These are phyloP conservation scores for Medicago lupulina DNA, from an alignment of 306 rosid species.

Conservation along the genomic window DNA sequence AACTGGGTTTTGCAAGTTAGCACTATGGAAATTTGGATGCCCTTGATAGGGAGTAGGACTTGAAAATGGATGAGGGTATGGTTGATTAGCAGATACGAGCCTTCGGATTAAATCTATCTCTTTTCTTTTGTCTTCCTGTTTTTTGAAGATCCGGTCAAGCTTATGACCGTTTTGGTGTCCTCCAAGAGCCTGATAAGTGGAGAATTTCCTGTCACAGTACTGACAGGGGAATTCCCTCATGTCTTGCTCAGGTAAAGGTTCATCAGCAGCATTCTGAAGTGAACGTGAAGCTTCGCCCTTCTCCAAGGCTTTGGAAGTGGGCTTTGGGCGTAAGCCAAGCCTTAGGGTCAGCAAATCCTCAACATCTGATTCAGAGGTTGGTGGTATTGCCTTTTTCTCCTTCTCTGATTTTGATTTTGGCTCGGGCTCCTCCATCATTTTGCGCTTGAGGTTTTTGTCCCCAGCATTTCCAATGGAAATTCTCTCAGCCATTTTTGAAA, in stretches of 20 bases:
- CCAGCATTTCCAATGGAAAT: not conserved
- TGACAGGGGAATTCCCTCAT: not conserved
- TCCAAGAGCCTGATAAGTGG: slow-evolving; percentile 66
- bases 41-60: not conserved
- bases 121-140: not conserved
- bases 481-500: not conserved
- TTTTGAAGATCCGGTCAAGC: slow-evolving; percentile 51
- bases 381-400: not conserved
- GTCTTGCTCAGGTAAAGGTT: not conserved
- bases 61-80: not conserved
- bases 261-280: not conserved
- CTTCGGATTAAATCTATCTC: not conserved
- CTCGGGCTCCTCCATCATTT: not conserved
- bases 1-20: not conserved
- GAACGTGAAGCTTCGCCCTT: too few species aligned
- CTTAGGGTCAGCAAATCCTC: not conserved
- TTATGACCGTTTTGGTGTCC: slow-evolving; percentile 86
- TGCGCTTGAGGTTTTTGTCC: not conserved
- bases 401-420: not conserved
- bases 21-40: not conserved
- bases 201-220: slow-evolving; percentile 38
- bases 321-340: not conserved
- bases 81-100: not conserved
- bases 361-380: not conserved
- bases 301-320: not conserved